Percentiles rank a stretch among this genome's conserved stretches.
Conservation (phyloP, 169 alveolate genomes). For the Babesia caballi region DNA sequence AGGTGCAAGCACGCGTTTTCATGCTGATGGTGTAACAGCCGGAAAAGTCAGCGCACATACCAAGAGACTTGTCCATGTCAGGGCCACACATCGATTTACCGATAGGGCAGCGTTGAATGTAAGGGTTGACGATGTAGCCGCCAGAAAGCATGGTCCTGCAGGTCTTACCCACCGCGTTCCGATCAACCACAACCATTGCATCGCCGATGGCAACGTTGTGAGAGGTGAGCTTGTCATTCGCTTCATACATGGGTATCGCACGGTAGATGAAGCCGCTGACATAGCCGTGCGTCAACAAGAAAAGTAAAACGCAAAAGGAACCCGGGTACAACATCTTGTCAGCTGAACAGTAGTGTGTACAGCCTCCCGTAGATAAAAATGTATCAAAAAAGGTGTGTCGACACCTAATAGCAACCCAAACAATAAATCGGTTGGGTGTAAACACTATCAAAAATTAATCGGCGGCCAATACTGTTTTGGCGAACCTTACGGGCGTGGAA, state of each 20-base stretch:
- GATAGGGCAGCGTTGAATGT: constrained; percentile 19
- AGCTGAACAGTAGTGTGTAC: neutral
- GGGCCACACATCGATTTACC: constrained; percentile 1
- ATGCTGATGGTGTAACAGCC: constrained; percentile 31
- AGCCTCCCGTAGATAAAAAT: too few species aligned
- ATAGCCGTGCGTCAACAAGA: neutral
- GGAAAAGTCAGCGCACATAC: constrained; percentile 19
- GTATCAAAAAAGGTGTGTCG: too few species aligned
- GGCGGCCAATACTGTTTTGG: too few species aligned
- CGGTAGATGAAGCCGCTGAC: constrained; percentile 19
- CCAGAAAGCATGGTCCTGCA: constrained; percentile 1
- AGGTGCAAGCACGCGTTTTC: constrained; percentile 38
- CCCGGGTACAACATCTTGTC: constrained; percentile 2
- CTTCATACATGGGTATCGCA: constrained; percentile 30
- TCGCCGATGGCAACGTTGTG: neutral
- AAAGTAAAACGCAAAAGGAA: neutral
- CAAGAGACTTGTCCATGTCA: neutral
- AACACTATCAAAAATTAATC: too few species aligned
- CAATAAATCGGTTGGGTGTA: too few species aligned
- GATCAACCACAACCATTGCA: neutral
- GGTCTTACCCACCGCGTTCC: neutral
- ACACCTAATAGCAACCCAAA: too few species aligned
- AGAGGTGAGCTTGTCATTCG: neutral
- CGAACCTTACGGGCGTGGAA: neutral
- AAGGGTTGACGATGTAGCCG: constrained; percentile 9